Evolutionary conservation across 1,284 basidiomycete species (phyloP).

Genomic region (Ustilago tritici): DNA sequence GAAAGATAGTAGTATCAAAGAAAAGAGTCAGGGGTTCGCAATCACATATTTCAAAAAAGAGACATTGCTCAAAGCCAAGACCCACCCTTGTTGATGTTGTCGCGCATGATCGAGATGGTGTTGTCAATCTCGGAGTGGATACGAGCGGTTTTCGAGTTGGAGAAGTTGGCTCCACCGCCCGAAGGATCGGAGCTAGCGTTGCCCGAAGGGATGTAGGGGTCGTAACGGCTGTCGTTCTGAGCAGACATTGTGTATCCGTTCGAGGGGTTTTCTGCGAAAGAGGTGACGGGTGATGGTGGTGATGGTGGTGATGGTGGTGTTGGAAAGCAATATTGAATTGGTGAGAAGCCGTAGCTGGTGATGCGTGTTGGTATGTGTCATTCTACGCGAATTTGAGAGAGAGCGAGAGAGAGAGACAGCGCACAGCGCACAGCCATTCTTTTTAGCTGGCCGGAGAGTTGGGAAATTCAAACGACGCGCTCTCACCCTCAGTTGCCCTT

Average conservation of each 20-base stretch:
- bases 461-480: no score
- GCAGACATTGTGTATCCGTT: slow-evolving; percentile 41
- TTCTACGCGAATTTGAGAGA: neutral
- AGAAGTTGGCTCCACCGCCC: slow-evolving; percentile 53
- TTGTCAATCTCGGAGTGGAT: slow-evolving; percentile 69
- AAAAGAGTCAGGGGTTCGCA: slow-evolving; percentile 4
- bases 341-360: no score
- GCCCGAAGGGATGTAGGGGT: slow-evolving; percentile 67
- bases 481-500: no score
- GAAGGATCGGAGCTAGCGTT: slow-evolving; percentile 52
- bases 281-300: slow-evolving; percentile 4
- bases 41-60: neutral
- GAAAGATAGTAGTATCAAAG: neutral
- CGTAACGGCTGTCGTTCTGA: slow-evolving; percentile 60
- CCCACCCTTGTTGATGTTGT: slow-evolving; percentile 79
- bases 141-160: slow-evolving; percentile 64
- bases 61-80: neutral
- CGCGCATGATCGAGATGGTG: slow-evolving; percentile 85
- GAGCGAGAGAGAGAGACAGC: no score
- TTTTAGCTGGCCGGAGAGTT: neutral
- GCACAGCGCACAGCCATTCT: slow-evolving; percentile 14
- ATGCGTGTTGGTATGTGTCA: neutral
- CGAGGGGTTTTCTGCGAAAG: slow-evolving; percentile 11
- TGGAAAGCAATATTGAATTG: no score
- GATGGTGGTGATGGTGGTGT: slow-evolving; percentile 11